These are phyloP conservation scores for Microbotryum violaceum DNA, from an alignment of 1,284 basidiomycete genomes.

Conservation along the genomic window DNA sequence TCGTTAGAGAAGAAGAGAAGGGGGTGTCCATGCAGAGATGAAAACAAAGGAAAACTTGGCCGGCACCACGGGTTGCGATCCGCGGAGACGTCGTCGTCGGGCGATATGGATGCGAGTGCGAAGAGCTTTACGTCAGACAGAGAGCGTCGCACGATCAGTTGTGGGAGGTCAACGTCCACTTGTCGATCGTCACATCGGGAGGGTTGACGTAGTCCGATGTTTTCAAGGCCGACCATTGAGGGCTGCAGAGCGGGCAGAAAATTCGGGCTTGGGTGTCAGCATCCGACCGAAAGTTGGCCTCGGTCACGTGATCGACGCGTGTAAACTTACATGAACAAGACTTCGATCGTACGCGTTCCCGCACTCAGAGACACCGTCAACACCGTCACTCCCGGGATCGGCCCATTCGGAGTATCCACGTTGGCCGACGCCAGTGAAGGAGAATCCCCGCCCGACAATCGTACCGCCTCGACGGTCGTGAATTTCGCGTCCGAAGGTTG, in stretches of 20 bases:
- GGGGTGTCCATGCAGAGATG: too few species aligned
- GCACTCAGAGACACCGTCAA: slow-evolving; percentile 62
- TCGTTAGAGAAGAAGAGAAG: too few species aligned
- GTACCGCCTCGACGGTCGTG: slow-evolving; percentile 41
- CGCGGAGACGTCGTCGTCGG: too few species aligned
- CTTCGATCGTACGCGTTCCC: slow-evolving; percentile 53
- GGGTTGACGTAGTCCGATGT: slow-evolving; percentile 59
- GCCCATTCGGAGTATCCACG: slow-evolving; percentile 59
- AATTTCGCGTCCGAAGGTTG: slow-evolving; percentile 40
- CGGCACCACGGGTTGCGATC: too few species aligned
- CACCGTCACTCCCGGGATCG: slow-evolving; percentile 59
- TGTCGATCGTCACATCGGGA: slow-evolving; percentile 53
- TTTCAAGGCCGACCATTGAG: slow-evolving; percentile 64
- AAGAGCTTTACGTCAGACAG: too few species aligned
- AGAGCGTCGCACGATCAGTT: slow-evolving; percentile 38
- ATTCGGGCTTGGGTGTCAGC: slow-evolving; percentile 38
- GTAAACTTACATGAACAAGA: slow-evolving; percentile 39
- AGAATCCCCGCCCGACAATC: slow-evolving; percentile 46
- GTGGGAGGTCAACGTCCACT: slow-evolving; percentile 67
- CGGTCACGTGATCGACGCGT: slow-evolving; percentile 8
- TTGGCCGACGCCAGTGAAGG: slow-evolving; percentile 1
- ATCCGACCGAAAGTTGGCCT: slow-evolving; percentile 13
- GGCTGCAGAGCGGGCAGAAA: slow-evolving; percentile 68
- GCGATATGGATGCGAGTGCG: too few species aligned
- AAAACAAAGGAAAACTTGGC: too few species aligned